phyloP scores from a whole-genome alignment of 192 early-diverging fungal genomes.

The Geosiphon pyriformis region DNA sequence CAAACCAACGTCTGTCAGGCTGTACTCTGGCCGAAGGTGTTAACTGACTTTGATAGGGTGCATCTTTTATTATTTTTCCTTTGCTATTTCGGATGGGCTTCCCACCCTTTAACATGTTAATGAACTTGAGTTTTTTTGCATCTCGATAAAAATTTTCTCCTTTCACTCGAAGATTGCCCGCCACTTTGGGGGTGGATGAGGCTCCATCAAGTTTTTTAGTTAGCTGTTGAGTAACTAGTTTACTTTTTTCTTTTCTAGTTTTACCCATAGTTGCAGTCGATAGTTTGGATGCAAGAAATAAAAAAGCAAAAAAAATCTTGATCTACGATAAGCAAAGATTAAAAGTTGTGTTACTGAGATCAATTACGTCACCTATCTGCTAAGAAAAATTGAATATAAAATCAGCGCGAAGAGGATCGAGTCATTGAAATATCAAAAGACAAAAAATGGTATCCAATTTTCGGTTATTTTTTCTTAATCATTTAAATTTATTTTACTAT shows the following conservation, averaged over 20 bases:
- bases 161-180: conserved; percentile 76
- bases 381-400: no score
- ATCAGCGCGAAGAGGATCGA: no score
- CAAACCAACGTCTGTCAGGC: conserved; percentile 96
- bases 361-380: no score
- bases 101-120: conserved; percentile 93
- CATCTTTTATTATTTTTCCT: conserved; percentile 90
- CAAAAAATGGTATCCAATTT: no score
- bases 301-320: no score
- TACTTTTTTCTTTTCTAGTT: conserved; percentile 56
- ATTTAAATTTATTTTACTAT: no score
- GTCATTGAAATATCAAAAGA: no score
- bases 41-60: conserved; percentile 77
- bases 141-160: conserved; percentile 99
- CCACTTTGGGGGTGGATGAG: conserved; percentile 25
- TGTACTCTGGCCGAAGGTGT: conserved; percentile 78
- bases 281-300: no score
- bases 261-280: conserved; percentile 57
- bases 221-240: conserved; percentile 38
- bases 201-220: conserved; percentile 45
- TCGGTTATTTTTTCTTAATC: no score
- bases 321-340: no score
- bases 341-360: no score
- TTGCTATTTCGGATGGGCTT: conserved; percentile 73
- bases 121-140: conserved; percentile 84